Base-by-base conservation (phyloP, 805 yeast species). In the Yarrowia divulgata region DNA sequence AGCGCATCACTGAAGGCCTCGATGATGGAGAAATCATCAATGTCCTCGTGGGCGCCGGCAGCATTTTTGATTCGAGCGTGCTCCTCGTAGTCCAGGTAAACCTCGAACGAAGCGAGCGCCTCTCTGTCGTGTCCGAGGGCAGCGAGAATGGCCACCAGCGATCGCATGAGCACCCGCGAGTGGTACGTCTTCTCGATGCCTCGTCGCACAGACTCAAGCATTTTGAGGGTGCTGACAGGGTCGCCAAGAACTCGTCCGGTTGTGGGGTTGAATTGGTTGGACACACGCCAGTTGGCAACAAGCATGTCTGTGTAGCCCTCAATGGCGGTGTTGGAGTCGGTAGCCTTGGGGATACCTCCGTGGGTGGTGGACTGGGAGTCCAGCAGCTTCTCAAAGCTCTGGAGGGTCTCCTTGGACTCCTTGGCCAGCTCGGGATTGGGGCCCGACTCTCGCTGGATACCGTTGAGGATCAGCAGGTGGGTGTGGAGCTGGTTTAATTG, bases 121-220 rank as follows among this genome's bases (percentile, higher is more conserved):
- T 79, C 81, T 3, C 55, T 70, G 32, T 71, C 71, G n/a, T 73
- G 70, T 23, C 75, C 75, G n/a, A 74, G 70, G 8, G 74, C 72
- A 4, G 72, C 54, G 8, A 78, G 71, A 10, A 77, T 70, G 68
- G 73, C 74, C 18, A 75, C 68, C 46, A 72, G 72, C 52, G 75
- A 71, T 8, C 81, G 75, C 76, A 78, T 73, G 29, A 79, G 71
- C n/a, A 69, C 68, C 7, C 75, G 73, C 7, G 81, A 79, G 70
- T 79, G 78, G 70, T 78, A 79, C 4, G 81, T 76, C 43, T 73
- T 57, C 39, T 69, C 68, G 34, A 72, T 70, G 12, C 74, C 74
- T 23, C 70, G 57, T 46, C 69, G 50, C 32, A 76, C 69, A 0
- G 70, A 48, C 12, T 68, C 70, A 9, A 72, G 66, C 1, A 75